phyloP scores from a whole-genome alignment of 1,284 basidiomycete species.

The Mycosarcoma maydis region DNA sequence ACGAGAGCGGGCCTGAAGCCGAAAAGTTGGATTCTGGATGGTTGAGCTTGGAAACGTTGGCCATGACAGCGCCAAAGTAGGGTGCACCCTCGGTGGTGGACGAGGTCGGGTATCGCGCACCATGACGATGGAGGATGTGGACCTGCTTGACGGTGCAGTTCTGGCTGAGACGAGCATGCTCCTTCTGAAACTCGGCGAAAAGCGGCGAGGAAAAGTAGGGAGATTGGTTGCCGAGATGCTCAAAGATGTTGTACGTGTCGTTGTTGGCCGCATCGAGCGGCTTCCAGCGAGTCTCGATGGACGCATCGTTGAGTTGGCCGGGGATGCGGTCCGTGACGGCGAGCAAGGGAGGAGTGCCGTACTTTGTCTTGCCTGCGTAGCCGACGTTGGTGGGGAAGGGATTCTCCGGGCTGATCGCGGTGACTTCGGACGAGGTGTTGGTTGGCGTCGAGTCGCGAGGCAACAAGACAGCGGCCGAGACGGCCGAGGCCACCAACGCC shows the following conservation, averaged over 20 bases:
- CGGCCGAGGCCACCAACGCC: constrained; percentile 18
- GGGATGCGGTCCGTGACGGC: constrained; percentile 50
- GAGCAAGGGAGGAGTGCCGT: constrained; percentile 54
- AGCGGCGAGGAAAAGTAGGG: constrained; percentile 53
- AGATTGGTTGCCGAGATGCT: constrained; percentile 52
- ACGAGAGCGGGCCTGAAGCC: constrained; percentile 74
- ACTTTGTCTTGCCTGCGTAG: constrained; percentile 41
- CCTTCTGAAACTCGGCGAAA: constrained; percentile 40
- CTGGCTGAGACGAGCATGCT: constrained; percentile 27
- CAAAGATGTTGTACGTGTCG: constrained; percentile 46
- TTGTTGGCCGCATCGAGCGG: constrained; percentile 29
- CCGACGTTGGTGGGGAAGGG: constrained; percentile 62
- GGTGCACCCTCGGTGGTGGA: constrained; percentile 53
- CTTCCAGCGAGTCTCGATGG: constrained; percentile 46
- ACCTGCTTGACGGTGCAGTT: constrained; percentile 49
- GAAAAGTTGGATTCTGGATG: constrained; percentile 39
- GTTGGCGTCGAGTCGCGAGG: constrained; percentile 19
- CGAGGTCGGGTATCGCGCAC: constrained; percentile 46
- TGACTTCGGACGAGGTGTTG: constrained; percentile 10
- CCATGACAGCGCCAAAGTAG: constrained; percentile 31
- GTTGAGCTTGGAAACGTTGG: constrained; percentile 38
- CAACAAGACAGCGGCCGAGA: constrained; percentile 16
- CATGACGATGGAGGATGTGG: constrained; percentile 52
- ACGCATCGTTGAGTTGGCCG: constrained; percentile 31
- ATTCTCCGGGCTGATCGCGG: constrained; percentile 25